These are phyloP conservation scores for Kurtzmaniella quercitrusa DNA, from an alignment of 1,139 yeast genomes.

Conservation along the genomic window DNA sequence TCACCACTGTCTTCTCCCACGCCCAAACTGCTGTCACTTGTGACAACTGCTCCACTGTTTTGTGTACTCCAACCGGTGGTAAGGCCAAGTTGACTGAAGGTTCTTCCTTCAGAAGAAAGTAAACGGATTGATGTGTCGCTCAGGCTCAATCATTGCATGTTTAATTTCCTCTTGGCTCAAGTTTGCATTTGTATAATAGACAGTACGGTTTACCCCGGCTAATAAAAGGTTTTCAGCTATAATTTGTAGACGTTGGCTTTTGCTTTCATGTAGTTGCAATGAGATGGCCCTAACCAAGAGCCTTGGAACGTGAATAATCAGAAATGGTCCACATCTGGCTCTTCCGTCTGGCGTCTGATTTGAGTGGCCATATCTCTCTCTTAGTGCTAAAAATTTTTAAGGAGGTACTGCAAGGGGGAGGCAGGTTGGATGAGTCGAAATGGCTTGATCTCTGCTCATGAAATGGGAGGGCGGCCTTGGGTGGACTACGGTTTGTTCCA, in stretches of 20 bases:
- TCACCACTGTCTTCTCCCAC: constrained; percentile 99
- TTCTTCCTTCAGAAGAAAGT: constrained; percentile 98
- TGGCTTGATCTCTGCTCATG: too few relatives aligned
- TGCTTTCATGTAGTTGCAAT: too few relatives aligned
- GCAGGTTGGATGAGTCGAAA: too few relatives aligned
- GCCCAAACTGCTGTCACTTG: constrained; percentile 99
- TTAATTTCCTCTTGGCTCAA: constrained; percentile 1
- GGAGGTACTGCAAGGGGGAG: too few relatives aligned
- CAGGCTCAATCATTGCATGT: constrained; percentile 1
- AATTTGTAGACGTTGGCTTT: not conserved
- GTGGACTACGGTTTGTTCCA: too few relatives aligned
- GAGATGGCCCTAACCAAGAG: too few relatives aligned
- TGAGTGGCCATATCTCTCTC: too few relatives aligned
- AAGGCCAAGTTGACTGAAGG: constrained; percentile 99
- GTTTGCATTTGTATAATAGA: constrained; percentile 3
- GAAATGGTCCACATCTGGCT: too few relatives aligned
- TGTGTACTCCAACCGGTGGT: constrained; percentile 99
- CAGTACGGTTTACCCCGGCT: constrained; percentile 1
- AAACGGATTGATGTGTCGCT: constrained; percentile 26
- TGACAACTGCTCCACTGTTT: constrained; percentile 96
- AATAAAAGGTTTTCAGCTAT: not conserved
- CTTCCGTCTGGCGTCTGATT: too few relatives aligned
- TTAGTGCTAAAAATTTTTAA: too few relatives aligned
- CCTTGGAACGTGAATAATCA: too few relatives aligned
- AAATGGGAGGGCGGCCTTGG: too few relatives aligned